These are phyloP conservation scores for Pseudoturritis turrita DNA, from an alignment of 345 rosid species.

Conservation along the genomic window DNA sequence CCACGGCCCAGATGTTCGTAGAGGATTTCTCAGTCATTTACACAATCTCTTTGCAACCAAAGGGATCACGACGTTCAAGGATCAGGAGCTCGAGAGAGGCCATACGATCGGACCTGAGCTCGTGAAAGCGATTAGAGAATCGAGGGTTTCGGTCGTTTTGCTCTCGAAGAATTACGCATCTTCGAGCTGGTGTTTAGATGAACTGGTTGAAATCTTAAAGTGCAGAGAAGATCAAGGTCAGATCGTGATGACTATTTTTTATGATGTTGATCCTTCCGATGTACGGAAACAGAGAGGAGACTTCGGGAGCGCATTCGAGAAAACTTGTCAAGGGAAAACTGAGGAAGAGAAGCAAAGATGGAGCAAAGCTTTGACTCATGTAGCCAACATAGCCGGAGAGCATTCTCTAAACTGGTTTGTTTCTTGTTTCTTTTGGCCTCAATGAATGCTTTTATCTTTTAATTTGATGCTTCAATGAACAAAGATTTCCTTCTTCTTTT, in stretches of 20 bases:
- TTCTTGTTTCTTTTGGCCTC: too few species aligned
- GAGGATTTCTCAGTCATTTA: neutral
- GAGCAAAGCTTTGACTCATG: neutral
- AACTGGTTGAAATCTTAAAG: neutral
- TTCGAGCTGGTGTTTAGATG: constrained; percentile 4
- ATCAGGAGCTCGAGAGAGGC: neutral
- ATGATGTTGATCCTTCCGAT: neutral
- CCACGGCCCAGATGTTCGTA: neutral
- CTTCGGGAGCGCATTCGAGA: neutral
- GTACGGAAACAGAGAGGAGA: neutral
- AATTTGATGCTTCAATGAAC: neutral
- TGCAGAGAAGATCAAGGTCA: neutral
- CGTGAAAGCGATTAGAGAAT: neutral
- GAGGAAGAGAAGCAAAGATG: neutral
- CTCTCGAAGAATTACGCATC: neutral
- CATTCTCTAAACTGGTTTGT: neutral
- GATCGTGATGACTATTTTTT: neutral
- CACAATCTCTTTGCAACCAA: neutral
- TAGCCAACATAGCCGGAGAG: neutral
- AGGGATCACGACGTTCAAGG: neutral
- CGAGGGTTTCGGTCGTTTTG: neutral
- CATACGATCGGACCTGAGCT: too few species aligned
- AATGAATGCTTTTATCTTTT: too few species aligned
- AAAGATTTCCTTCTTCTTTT: too few species aligned
- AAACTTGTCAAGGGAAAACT: neutral